Conservation (phyloP, 768 basidiomycete genomes). For the Cystobasidium onofrii region DNA sequence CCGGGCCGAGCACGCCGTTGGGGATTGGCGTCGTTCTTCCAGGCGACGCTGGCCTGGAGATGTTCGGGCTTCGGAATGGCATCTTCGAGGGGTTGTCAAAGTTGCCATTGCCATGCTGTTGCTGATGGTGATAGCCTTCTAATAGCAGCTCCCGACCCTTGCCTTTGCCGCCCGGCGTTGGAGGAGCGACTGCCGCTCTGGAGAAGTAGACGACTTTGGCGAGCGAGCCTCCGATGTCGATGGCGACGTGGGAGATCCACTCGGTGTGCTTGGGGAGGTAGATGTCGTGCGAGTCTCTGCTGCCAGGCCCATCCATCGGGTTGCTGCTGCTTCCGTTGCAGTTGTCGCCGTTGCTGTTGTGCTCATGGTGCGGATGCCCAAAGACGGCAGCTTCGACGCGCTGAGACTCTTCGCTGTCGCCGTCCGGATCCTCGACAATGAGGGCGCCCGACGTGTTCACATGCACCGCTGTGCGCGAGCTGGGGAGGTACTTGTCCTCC, state of each 20-base stretch:
- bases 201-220: constrained; percentile 99
- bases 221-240: constrained; percentile 92
- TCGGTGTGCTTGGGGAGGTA: constrained; percentile 97
- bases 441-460: constrained; percentile 91
- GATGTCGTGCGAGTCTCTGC: constrained; percentile 81
- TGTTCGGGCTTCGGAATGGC: constrained; percentile 24
- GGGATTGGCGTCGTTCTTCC: constrained; percentile 25
- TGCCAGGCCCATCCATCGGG: not conserved
- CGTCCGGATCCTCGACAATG: constrained; percentile 71
- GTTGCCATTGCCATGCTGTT: not conserved
- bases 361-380: not conserved
- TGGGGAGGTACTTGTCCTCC: constrained; percentile 28
- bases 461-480: constrained; percentile 58
- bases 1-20: constrained; percentile 30
- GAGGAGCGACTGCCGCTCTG: constrained; percentile 46
- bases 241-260: constrained; percentile 91
- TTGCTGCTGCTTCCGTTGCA: not conserved
- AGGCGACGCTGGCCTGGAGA: constrained; percentile 18
- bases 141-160: constrained; percentile 23
- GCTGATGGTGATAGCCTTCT: not conserved
- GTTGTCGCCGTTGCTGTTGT: constrained; percentile 59
- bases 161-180: constrained; percentile 22
- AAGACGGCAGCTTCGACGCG: not conserved
- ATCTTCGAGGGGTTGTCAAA: not conserved
- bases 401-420: not conserved